These are phyloP conservation scores for Hortiboletus flavorubellus DNA, from an alignment of 768 basidiomycete species.

Conservation along the genomic window DNA sequence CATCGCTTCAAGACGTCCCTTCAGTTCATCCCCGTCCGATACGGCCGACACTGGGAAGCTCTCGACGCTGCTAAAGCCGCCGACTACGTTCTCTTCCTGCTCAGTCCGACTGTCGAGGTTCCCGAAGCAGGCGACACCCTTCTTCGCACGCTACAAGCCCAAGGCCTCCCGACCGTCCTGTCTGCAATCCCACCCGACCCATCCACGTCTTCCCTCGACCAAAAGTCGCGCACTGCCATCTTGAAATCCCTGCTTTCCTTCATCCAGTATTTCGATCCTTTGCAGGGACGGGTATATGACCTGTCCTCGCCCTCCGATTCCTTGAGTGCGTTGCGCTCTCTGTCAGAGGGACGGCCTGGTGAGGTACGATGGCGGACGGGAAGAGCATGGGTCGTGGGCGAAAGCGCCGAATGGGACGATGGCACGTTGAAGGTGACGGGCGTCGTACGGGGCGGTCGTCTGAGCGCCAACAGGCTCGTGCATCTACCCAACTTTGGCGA, in stretches of 20 bases:
- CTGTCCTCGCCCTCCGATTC: constrained; percentile 60
- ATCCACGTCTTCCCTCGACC: constrained; percentile 43
- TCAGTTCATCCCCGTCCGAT: constrained; percentile 78
- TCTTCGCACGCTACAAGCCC: constrained; percentile 82
- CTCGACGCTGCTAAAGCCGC: constrained; percentile 85
- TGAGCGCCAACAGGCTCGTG: constrained; percentile 81
- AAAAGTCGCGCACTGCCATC: constrained; percentile 63
- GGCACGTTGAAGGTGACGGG: constrained; percentile 76
- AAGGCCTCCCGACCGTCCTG: constrained; percentile 84
- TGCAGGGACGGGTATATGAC: constrained; percentile 74
- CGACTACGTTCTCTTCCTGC: constrained; percentile 84
- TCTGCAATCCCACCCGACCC: constrained; percentile 63
- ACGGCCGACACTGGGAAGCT: constrained; percentile 67
- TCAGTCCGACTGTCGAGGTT: constrained; percentile 83
- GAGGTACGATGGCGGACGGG: constrained; percentile 83
- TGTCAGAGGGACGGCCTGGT: constrained; percentile 82
- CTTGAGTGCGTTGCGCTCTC: constrained; percentile 65
- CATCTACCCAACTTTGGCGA: constrained; percentile 89
- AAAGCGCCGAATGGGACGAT: constrained; percentile 60
- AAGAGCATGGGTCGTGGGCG: constrained; percentile 72
- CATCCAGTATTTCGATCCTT: constrained; percentile 91
- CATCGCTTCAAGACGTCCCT: constrained; percentile 89
- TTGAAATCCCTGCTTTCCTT: constrained; percentile 91
- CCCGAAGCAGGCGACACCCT: constrained; percentile 82
- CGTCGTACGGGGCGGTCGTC: constrained; percentile 67